Percentiles rank a stretch among this genome's conserved stretches.
Conservation (phyloP, 2,329 filamentous ascomycete species). For the Penicillium thymicola region DNA sequence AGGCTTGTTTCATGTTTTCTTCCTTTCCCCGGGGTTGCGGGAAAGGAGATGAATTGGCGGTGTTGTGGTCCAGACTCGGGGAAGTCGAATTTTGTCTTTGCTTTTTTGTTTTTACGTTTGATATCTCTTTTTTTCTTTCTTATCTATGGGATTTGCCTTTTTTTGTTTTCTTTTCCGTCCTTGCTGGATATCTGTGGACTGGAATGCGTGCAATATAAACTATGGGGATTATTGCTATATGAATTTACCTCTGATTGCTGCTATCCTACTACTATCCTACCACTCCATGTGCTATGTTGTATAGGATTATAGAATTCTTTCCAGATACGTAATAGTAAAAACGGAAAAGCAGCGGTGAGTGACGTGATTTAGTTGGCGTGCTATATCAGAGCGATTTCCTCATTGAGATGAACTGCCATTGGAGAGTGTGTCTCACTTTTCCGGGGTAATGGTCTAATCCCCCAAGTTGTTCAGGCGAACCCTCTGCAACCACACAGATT, state of each 20-base stretch:
- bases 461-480: neutral
- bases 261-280: neutral
- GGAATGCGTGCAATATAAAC: neutral
- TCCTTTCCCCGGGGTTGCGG: neutral
- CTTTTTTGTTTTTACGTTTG: neutral
- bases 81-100: neutral
- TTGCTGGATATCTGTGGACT: neutral
- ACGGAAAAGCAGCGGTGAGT: neutral
- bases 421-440: neutral
- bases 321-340: neutral
- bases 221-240: neutral
- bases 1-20: slow-evolving; percentile 3
- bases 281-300: too few relatives aligned
- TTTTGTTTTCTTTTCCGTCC: neutral
- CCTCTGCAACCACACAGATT: neutral
- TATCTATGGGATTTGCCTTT: neutral
- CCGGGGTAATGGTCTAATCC: slow-evolving; percentile 3
- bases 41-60: slow-evolving; percentile 1
- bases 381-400: neutral
- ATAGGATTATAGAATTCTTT: too few relatives aligned
- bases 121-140: neutral
- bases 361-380: slow-evolving; percentile 3
- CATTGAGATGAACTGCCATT: neutral
- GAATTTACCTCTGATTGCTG: neutral
- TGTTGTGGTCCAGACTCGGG: slow-evolving; percentile 8